Evolutionary conservation across 2,329 filamentous ascomycete genomes (phyloP).

Genomic region (Pyricularia grisea): DNA sequence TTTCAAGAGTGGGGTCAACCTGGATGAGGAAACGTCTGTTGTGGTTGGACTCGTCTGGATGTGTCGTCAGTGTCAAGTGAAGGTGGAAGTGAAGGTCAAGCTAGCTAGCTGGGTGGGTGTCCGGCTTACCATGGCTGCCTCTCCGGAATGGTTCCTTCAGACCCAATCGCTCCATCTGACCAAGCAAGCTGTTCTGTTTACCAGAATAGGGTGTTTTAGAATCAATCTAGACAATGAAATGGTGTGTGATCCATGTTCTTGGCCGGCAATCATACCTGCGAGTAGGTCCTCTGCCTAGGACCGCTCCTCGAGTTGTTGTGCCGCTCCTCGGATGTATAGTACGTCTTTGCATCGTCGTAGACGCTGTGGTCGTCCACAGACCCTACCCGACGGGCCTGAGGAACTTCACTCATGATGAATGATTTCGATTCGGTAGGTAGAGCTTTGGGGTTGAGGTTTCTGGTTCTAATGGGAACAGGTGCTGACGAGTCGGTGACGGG

Average conservation of each 20-base stretch:
- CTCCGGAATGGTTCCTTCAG: constrained; percentile 45
- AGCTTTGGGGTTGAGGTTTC: not conserved
- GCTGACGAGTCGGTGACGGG: not conserved
- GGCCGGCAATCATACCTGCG: constrained; percentile 30
- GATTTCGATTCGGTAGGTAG: not conserved
- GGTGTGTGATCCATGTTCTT: not conserved
- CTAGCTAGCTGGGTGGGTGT: not conserved
- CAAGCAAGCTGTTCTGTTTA: constrained; percentile 40
- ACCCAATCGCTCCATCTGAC: constrained; percentile 42
- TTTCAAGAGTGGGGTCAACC: constrained; percentile 74
- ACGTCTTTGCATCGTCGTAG: constrained; percentile 49
- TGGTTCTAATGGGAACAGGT: not conserved
- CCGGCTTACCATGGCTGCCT: constrained; percentile 35
- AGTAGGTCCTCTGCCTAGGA: constrained; percentile 45
- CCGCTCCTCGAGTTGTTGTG: constrained; percentile 36
- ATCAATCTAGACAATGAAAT: not conserved
- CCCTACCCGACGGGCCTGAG: constrained; percentile 13
- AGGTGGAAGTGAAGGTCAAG: not conserved
- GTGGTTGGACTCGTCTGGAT: constrained; percentile 58
- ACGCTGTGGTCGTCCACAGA: constrained; percentile 38
- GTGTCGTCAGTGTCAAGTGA: not conserved
- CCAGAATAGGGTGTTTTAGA: constrained; percentile 2
- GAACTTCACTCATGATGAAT: constrained; percentile 4
- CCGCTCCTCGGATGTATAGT: constrained; percentile 47
- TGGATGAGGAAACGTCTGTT: constrained; percentile 74